phyloP scores from a whole-genome alignment of 257 asterid species.

The Plectranthus barbatus region DNA sequence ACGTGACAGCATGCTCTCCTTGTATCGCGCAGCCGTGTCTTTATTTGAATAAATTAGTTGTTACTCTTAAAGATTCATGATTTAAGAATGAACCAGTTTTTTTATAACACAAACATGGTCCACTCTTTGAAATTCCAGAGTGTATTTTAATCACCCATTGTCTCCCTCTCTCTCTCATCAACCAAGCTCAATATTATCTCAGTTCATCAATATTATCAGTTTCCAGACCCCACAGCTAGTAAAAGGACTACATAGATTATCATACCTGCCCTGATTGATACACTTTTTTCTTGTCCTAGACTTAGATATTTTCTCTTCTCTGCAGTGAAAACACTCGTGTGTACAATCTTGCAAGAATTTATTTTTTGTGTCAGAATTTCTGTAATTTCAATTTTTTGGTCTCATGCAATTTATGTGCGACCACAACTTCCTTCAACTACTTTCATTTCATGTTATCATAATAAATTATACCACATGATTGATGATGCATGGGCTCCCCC shows the following conservation, averaged over 20 bases:
- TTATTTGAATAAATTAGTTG: not conserved
- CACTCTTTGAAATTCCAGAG: slow-evolving; percentile 22
- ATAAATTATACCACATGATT: too few relatives aligned
- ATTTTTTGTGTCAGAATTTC: not conserved
- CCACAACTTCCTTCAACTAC: not conserved
- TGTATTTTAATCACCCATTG: slow-evolving; percentile 28
- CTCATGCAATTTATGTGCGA: not conserved
- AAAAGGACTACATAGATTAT: not conserved
- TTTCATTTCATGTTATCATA: too few relatives aligned
- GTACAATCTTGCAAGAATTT: not conserved
- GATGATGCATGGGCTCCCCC: too few relatives aligned
- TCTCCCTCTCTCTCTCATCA: slow-evolving; percentile 10
- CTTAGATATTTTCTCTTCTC: slow-evolving; percentile 10
- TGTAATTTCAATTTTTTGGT: not conserved
- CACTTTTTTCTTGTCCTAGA: not conserved
- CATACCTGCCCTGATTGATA: not conserved
- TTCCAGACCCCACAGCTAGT: slow-evolving; percentile 3
- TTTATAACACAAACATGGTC: slow-evolving; percentile 25
- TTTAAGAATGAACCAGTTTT: slow-evolving; percentile 12
- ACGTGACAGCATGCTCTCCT: slow-evolving; percentile 30
- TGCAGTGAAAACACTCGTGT: slow-evolving; percentile 1
- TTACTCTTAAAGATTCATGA: slow-evolving; percentile 8
- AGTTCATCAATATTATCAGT: not conserved
- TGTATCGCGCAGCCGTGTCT: slow-evolving; percentile 26
- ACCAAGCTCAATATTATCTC: not conserved